Base-by-base conservation (phyloP, 106 monocot genomes). In the Acanthochlamys bracteata region DNA sequence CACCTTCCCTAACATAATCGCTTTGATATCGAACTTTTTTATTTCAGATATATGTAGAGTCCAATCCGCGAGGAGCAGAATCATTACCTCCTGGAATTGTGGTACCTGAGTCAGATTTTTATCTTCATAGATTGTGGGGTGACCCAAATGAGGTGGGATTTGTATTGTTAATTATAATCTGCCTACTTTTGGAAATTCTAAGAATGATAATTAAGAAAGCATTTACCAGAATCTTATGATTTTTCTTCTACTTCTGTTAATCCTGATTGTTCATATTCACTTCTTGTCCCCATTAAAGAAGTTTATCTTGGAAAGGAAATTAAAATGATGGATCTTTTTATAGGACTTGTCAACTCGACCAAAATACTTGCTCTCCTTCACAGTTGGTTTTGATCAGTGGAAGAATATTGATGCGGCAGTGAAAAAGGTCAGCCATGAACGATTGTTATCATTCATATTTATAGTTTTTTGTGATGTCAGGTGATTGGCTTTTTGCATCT, bases 41-140 rank as follows among this genome's bases (percentile, higher is more conserved):
- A n/a, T n/a, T n/a, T n/a, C 43, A 63, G 63, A 46, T 63, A 20
- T 63, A 45, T 63, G 63, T 45, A n/a, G n/a, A n/a, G n/a, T n/a
- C 22, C 63, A 63, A 63, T 45, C 63, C 63, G 20, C 20, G 63
- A 24, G 63, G 63, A n/a, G 63, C 63, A 0, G 22, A 63, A 63
- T 43, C 42, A 41, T 21, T 63, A 23, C 63, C 63, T 22, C 63
- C 42, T 42, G 63, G 63, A 43, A 63, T 63, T 21, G 42, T 63
- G n/a, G 63, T 21, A 45, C 7, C 63, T 20, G 17, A 63, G 15
- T 63, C 63, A 23, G 63, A 63, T 23, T 45, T 63, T 19, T 63
- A 63, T 45, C n/a, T 7, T 10, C 63, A 42, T n/a, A 63, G 45
- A 22, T 22, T 63, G 11, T 63, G 63, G 63, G 63, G 63, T 45